Base-by-base conservation (phyloP, 2,329 filamentous ascomycete genomes). In the Alternaria gansuensis region DNA sequence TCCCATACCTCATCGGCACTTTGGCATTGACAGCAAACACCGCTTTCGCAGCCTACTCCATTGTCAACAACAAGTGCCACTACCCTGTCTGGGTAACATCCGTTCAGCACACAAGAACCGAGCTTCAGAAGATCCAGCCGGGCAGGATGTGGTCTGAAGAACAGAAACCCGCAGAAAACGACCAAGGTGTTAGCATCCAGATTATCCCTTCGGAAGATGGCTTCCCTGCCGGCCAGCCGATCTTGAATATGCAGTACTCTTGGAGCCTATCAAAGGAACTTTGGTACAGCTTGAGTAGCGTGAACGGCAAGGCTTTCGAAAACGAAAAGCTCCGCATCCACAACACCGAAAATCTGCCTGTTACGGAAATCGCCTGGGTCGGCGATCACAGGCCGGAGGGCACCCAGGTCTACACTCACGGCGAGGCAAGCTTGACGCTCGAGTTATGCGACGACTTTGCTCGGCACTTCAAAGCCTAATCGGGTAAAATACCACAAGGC, bases 1-100 rank as follows among this genome's bases (percentile, higher is more conserved):
- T 68, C 51, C 44, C 60, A n/a, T 50, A 53, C 28, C 34, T 68
- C 33, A 17, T 70, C 61, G 31, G 59, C 33, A 31, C 57, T 44
- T 31, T 71, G 39, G 58, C 58, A 36, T 53, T 71, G 40, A 45
- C 56, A 7, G 46, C 59, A 43, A 49, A 53, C 53, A 59, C 59
- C 7, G 39, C 68, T 36, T 49, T 65, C 29, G 61, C 65, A 28
- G 63, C 60, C 34, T 50, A 53, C 8, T 51, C 67, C 46, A 48
- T 52, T 14, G 53, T 75, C 39, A 62, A 62, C 54, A 75, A 75
- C 65, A 63, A 71, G 41, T 74, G 72, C 54, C 26, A 54, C 55
- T 63, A 59, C 52, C 39, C 66, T 44, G 56, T 73, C 41, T 75
- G 58, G 46, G 52, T 71, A 13, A 67, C 67, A 13, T 63, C 62